Evolutionary conservation across 2,329 filamentous ascomycete genomes (phyloP), one percentile per base, ranked within the genome.

Genomic region (Tricladium varicosporioides): DNA sequence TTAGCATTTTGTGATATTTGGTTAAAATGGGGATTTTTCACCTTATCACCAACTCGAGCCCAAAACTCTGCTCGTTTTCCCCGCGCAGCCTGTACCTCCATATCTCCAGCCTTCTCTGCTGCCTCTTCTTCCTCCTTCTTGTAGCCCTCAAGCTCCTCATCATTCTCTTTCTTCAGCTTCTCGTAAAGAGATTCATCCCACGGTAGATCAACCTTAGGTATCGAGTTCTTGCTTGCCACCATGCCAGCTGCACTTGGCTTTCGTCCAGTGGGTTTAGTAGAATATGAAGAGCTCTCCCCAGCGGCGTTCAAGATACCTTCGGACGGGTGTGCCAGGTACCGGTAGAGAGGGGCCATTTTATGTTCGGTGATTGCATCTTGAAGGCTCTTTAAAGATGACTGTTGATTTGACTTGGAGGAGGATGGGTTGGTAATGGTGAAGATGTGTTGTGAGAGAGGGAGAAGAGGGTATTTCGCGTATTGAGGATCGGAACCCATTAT

Each of bases 41-140:
- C 92, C 87, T 97, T 97, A 78, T 99, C 94, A 66, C 92, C 93
- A 63, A 97, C 91, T 65, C 91, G 85, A 59, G 95, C 93, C 83
- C 91, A 97, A 74, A 96, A 95, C 74, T 99, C 94, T 59, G 94
- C 94, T 68, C 92, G 84, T 82, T 97, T 97, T 66, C 92, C 92
- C 75, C 89, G 86, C 64, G 92, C 94, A 55, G 91, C 90, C 76
- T 93, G 87, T 63, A 99, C 86, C 77, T 99, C 94, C 11, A 91
- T 97, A 70, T 99, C 94, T 54, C 94, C 94, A 59, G 93, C 93
- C 75, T 95, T 92, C 81, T 99, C 94, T 43, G 89, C 88, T 9
- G 94, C 94, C 72, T 99, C 92, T 60, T 96, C 93, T 73, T 93
- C 88, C 74, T 94, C 90, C 74, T 92, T 92, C 76, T 92, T 86